Conservation (phyloP, 805 yeast genomes). For the Kazachstania psychrophila region DNA sequence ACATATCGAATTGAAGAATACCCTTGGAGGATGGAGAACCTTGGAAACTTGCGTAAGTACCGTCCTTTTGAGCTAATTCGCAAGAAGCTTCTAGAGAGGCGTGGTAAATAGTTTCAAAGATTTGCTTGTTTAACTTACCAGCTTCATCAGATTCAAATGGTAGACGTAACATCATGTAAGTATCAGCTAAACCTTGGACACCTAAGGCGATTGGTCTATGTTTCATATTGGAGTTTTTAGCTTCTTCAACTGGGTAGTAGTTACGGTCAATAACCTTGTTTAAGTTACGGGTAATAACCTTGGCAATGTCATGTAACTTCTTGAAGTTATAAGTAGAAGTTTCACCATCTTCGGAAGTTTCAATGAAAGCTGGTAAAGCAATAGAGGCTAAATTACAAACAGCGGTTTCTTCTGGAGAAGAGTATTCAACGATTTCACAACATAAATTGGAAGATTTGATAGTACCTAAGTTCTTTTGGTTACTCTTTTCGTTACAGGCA, state of each 20-base stretch:
- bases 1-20: conserved; percentile 72
- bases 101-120: conserved; percentile 93
- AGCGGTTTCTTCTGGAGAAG: conserved; percentile 86
- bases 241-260: conserved; percentile 72
- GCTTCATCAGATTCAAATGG: conserved; percentile 86
- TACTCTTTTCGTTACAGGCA: conserved; percentile 76
- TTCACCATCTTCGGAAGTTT: conserved; percentile 35
- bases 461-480: conserved; percentile 85
- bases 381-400: conserved; percentile 92
- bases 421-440: conserved; percentile 88
- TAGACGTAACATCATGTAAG: conserved; percentile 65
- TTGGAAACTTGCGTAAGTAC: conserved; percentile 60
- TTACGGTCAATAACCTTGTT: conserved; percentile 79
- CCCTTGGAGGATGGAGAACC: conserved; percentile 93
- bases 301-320: conserved; percentile 64
- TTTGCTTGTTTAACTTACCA: conserved; percentile 62
- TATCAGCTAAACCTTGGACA: conserved; percentile 94
- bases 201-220: conserved; percentile 95
- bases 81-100: conserved; percentile 82
- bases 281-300: conserved; percentile 70
- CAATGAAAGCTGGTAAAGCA: conserved; percentile 74
- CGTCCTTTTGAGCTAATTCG: conserved; percentile 64
- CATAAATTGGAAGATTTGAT: conserved; percentile 91
- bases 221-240: conserved; percentile 64
- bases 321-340: conserved; percentile 58